A percentile compares a stretch with the other conserved stretches of the same genome.
phyloP scores from a whole-genome alignment of 2,329 filamentous ascomycete species.

The Xylaria sp. region DNA sequence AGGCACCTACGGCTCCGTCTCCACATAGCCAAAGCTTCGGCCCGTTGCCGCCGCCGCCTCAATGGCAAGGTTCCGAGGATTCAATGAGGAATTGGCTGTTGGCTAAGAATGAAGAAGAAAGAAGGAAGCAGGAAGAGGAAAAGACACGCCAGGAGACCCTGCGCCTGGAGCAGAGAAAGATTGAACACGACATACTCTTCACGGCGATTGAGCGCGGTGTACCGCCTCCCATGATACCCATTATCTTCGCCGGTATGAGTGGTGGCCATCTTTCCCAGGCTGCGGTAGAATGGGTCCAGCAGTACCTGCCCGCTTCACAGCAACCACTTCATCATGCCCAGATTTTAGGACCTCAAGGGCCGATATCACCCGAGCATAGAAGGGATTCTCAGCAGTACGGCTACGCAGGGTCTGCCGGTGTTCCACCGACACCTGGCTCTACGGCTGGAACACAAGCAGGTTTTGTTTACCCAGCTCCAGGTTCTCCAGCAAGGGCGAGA shows the following conservation, averaged over 20 bases:
- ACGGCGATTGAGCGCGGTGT: constrained; percentile 73
- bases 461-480: constrained; percentile 52
- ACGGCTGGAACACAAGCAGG: constrained; percentile 46
- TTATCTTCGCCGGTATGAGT: constrained; percentile 76
- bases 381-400: constrained; percentile 56
- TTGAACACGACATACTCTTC: constrained; percentile 75
- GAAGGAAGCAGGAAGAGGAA: constrained; percentile 75
- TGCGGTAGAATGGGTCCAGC: constrained; percentile 71
- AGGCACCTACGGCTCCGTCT: constrained; percentile 41
- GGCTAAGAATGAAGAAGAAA: constrained; percentile 76
- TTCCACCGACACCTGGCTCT: constrained; percentile 52
- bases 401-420: constrained; percentile 48
- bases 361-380: constrained; percentile 59
- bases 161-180: constrained; percentile 72
- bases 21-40: constrained; percentile 52
- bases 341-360: constrained; percentile 55
- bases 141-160: constrained; percentile 68
- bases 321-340: constrained; percentile 58
- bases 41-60: constrained; percentile 67
- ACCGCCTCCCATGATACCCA: constrained; percentile 74
- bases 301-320: constrained; percentile 59
- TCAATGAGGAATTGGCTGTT: constrained; percentile 74
- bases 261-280: constrained; percentile 66
- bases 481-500: constrained; percentile 56
- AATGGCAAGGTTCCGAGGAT: constrained; percentile 72